These are phyloP conservation scores for Chimonanthus praecox DNA, from an alignment of 164 flowering plant species.

Conservation along the genomic window DNA sequence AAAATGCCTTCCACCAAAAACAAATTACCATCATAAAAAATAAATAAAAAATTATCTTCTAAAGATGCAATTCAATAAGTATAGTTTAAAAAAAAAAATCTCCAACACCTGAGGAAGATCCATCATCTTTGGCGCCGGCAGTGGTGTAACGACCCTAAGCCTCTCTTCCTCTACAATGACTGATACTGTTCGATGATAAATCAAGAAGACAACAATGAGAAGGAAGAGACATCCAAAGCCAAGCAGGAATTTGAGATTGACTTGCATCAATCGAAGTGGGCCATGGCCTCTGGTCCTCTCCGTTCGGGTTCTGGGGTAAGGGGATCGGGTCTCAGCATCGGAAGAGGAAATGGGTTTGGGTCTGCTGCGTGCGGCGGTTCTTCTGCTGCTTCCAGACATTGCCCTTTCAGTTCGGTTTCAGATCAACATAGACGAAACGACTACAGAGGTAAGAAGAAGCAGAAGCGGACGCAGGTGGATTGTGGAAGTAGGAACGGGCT, in stretches of 20 bases:
- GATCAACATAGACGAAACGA: too few species aligned
- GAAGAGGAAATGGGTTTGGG: background rate
- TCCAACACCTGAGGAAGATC: constrained; percentile 13
- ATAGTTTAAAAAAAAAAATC: too few species aligned
- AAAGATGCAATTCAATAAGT: too few species aligned
- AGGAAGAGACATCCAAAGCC: constrained; percentile 7
- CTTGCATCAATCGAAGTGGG: constrained; percentile 6
- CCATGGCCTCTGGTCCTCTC: background rate
- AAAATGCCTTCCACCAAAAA: too few species aligned
- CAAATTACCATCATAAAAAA: too few species aligned
- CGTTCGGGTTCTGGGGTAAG: background rate
- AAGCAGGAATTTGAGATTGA: constrained; percentile 5
- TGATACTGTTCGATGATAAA: background rate
- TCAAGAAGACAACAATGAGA: background rate
- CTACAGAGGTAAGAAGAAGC: too few species aligned
- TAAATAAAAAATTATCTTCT: too few species aligned
- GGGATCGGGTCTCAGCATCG: background rate
- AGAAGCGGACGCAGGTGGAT: too few species aligned
- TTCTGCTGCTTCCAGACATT: constrained; percentile 9
- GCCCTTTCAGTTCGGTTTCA: background rate
- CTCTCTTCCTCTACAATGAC: background rate
- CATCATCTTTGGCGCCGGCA: constrained; percentile 15
- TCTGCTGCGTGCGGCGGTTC: constrained; percentile 10
- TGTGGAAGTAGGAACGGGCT: background rate
- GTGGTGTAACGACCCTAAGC: constrained; percentile 10